Evolutionary conservation across 139 green algal species (phyloP), one percentile per base, ranked within the genome.

Genomic region (Ettlia oleoabundans): DNA sequence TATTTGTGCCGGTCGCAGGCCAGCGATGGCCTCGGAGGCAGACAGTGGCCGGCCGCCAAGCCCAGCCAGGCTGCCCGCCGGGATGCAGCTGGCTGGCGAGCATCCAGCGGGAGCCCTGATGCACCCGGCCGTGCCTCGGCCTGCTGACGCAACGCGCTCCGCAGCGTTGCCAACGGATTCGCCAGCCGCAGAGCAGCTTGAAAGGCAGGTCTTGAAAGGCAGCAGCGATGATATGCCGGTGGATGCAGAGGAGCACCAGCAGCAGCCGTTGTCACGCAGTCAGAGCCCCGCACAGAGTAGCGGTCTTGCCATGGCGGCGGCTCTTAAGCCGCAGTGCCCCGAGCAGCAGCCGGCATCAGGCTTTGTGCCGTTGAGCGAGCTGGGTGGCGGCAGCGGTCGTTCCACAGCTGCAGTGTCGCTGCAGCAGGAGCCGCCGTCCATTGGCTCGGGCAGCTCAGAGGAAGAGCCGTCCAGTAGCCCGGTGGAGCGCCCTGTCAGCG

Each of bases 291-390:
- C 21, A 5, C 9, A 28, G 18, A 28, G 15, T 22, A n/a, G 55
- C 55, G 21, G 9, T 5, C 55, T 65, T 15, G 21, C 18, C 15
- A n/a, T n/a, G 5, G 5, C 55, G 21, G 18, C 55, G 18, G 18
- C 21, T 22, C 18, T 9, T n/a, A 5, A 15, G 5, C 21, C 55
- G 28, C 69, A 47, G 65, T 19, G 37, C 18, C 65, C 24, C 7
- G 63, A n/a, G 65, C 62, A 75, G 38, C 40, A 75, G 38, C 67
- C 42, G 18, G 67, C 51, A 3, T 53, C 73, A 9, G 22, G 1
- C 73, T 81, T 81, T 81, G 75, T 81, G 75, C 75, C 75, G 26
- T 3, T 81, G 15, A 55, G 55, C 61, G 75, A 71, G 58, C 22
- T 81, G 58, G 75, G 75, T n/a, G 28, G 75, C 58, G 30, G 28